A percentile compares a stretch with the other conserved stretches of the same genome.
phyloP scores from a whole-genome alignment of 331 rosid genomes.

The Quercus tomentella region DNA sequence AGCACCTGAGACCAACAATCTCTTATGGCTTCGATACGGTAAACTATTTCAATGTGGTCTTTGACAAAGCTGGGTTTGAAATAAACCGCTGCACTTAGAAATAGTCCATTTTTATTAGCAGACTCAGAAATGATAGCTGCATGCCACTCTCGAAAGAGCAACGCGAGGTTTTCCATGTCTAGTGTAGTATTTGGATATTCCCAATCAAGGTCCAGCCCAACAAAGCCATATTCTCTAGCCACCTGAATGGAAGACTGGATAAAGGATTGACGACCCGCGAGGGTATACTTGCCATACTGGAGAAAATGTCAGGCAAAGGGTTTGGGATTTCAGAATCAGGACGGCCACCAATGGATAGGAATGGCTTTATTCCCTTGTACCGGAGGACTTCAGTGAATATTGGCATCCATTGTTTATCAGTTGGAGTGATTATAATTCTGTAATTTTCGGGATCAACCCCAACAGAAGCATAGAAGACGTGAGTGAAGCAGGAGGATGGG shows the following conservation, averaged over 20 bases:
- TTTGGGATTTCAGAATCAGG: no score
- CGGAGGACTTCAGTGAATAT: no score
- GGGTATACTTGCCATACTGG: conserved; percentile 12
- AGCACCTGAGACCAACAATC: conserved; percentile 27
- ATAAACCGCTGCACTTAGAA: conserved; percentile 31
- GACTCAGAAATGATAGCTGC: conserved; percentile 8
- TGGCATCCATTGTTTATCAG: no score
- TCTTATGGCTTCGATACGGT: conserved; percentile 11
- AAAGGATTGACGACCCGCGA: conserved; percentile 25
- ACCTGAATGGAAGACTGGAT: conserved; percentile 23
- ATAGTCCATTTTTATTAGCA: not conserved
- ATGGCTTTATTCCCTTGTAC: no score
- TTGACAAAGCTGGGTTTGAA: conserved; percentile 16
- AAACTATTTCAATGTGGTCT: not conserved
- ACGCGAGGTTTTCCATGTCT: conserved; percentile 26
- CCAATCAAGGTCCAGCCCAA: conserved; percentile 49
- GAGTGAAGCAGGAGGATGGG: no score
- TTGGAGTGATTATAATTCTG: no score
- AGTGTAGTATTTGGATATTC: conserved; percentile 27
- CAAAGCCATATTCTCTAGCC: conserved; percentile 39
- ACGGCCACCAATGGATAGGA: no score
- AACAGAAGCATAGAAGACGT: no score
- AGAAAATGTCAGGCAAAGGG: not conserved
- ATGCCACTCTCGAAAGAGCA: conserved; percentile 17
- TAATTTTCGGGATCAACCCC: no score